These are phyloP conservation scores for Trichoderma reesei DNA, from an alignment of 495 filamentous ascomycete species.

Conservation along the genomic window DNA sequence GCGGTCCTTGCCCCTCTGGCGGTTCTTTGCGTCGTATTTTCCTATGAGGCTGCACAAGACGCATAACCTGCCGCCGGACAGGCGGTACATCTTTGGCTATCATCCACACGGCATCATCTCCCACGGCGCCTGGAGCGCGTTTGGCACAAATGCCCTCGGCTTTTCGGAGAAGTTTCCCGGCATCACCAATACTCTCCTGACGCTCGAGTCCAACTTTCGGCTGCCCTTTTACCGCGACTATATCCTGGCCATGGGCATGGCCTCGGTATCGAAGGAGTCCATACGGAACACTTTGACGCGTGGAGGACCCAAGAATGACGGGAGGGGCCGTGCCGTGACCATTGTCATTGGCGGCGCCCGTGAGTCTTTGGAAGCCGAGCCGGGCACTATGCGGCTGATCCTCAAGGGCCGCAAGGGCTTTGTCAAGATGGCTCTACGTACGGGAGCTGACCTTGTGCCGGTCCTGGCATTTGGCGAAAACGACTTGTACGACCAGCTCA, in stretches of 20 bases:
- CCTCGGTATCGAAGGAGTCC: slow-evolving; percentile 80
- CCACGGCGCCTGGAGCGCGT: slow-evolving; percentile 87
- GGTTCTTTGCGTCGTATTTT: slow-evolving; percentile 85
- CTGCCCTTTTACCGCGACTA: slow-evolving; percentile 94
- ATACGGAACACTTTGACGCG: slow-evolving; percentile 76
- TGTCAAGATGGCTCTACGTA: slow-evolving; percentile 82
- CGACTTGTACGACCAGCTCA: slow-evolving; percentile 83
- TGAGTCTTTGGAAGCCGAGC: slow-evolving; percentile 80
- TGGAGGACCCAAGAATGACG: slow-evolving; percentile 67
- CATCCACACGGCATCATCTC: slow-evolving; percentile 96
- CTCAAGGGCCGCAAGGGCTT: slow-evolving; percentile 82
- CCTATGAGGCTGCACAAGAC: slow-evolving; percentile 81
- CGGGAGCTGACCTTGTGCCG: slow-evolving; percentile 83
- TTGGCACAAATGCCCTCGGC: slow-evolving; percentile 82
- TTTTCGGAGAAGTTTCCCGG: slow-evolving; percentile 87
- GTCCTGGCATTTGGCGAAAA: slow-evolving; percentile 93
- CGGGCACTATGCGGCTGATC: slow-evolving; percentile 62
- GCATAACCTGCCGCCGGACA: slow-evolving; percentile 61
- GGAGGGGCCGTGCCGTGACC: slow-evolving; percentile 93
- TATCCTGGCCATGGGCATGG: slow-evolving; percentile 72
- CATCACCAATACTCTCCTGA: slow-evolving; percentile 89
- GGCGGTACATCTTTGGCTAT: slow-evolving; percentile 97
- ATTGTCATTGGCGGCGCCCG: slow-evolving; percentile 90
- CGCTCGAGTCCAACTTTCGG: slow-evolving; percentile 87
- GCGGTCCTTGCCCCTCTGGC: slow-evolving; percentile 71